Evolutionary conservation across 2,329 filamentous ascomycete species (phyloP).

Genomic region (Botrytis pseudocinerea): DNA sequence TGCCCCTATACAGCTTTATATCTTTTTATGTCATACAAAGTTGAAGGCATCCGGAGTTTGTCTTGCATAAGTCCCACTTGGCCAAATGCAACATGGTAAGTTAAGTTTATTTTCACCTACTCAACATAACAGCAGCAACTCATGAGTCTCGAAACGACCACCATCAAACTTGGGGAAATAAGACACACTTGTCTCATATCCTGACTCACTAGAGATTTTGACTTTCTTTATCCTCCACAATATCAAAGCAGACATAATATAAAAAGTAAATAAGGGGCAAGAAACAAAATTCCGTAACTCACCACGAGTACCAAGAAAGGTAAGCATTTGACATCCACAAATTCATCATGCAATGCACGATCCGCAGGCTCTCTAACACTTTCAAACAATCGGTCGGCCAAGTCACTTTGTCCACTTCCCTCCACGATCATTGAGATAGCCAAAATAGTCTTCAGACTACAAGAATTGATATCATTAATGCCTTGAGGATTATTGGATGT

Average conservation of each 20-base stretch:
- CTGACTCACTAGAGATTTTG: constrained; percentile 3
- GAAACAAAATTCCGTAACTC: constrained; percentile 37
- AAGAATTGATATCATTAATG: constrained; percentile 63
- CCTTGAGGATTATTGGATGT: constrained; percentile 45
- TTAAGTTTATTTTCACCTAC: not conserved
- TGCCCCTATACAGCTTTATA: not conserved
- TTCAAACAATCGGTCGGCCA: constrained; percentile 71
- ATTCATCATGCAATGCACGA: constrained; percentile 55
- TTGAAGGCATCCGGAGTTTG: not conserved
- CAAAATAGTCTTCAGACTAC: constrained; percentile 79
- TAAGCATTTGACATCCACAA: constrained; percentile 58
- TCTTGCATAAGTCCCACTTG: not conserved
- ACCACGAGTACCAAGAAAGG: constrained; percentile 59
- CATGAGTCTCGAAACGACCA: not conserved
- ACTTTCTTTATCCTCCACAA: not conserved
- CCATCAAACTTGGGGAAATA: not conserved
- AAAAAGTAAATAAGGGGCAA: not conserved
- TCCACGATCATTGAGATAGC: constrained; percentile 77
- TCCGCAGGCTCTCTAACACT: constrained; percentile 74
- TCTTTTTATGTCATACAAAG: not conserved
- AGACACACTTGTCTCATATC: not conserved
- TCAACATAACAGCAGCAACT: not conserved
- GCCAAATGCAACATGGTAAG: not conserved
- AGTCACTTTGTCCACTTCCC: constrained; percentile 73
- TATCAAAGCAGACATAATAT: not conserved